Base-by-base conservation (phyloP, 2,329 filamentous ascomycete genomes). In the Tolypocladium ovalisporum region DNA sequence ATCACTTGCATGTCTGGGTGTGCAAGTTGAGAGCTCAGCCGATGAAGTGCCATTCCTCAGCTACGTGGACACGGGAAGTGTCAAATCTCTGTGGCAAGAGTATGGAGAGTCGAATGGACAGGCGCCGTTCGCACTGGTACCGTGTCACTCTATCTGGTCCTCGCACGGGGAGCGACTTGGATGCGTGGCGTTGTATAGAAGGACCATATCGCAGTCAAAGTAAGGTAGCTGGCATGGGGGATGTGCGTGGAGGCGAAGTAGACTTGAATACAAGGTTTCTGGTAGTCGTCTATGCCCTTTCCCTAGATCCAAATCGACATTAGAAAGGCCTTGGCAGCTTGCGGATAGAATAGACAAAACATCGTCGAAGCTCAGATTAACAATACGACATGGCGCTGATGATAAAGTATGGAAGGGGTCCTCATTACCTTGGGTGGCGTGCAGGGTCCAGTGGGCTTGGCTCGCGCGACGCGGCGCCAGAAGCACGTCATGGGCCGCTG, bases 131-230 rank as follows among this genome's bases (percentile, higher is more conserved):
- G 65, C 68, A 3, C 56, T 67, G 7, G 62, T 75, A 24, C 73
- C 73, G n/a, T 75, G 73, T 55, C 63, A 61, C 55, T 73, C 72
- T 7, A 63, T 74, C 13, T 73, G 72, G 71, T 68, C 68, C 10
- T 55, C 62, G 15, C 49, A 56, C 17, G 69, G 68, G 34, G 63
- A 71, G 56, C 69, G 67, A 35, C 57, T 75, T 24, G 62, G 63
- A 27, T 62, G 67, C 34, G 63, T 75, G 49, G 69, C 66, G n/a
- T 58, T 73, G 19, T 73, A 69, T 57, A 66, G 42, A 22, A 22
- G 66, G 55, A 65, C 60, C 22, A 40, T 57, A 17, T 57, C 64
- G 29, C 32, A 27, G 13, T 29, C 52, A 35, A 32, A 39, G 4
- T 39, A 37, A 37, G 34, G 22, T 44, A 44, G 32, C 34, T n/a